These are phyloP conservation scores for Colletotrichum shisoi DNA, from an alignment of 2,329 filamentous ascomycete genomes.

Conservation along the genomic window DNA sequence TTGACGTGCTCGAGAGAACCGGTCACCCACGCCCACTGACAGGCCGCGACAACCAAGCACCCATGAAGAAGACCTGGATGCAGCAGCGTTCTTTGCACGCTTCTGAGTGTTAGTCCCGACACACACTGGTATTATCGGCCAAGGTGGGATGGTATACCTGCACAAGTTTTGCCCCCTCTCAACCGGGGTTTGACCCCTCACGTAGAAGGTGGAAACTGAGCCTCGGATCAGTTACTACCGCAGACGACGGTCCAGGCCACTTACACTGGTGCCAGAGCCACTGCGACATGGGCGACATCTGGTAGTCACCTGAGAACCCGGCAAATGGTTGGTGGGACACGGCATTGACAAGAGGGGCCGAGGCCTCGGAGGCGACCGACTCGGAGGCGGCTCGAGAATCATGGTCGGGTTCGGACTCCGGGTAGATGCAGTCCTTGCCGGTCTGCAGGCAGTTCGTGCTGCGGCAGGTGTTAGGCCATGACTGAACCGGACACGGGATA, in stretches of 20 bases:
- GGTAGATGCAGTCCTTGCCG: slow-evolving; percentile 54
- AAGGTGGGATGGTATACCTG: slow-evolving; percentile 43
- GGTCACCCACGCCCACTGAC: slow-evolving; percentile 57
- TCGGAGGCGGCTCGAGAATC: slow-evolving; percentile 22
- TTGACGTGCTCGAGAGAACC: slow-evolving; percentile 56
- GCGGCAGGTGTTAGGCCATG: slow-evolving; percentile 36
- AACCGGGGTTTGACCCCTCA: slow-evolving; percentile 53
- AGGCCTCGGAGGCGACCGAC: slow-evolving; percentile 15
- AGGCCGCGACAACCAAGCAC: slow-evolving; percentile 55
- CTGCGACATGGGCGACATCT: slow-evolving; percentile 48
- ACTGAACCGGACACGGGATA: not conserved
- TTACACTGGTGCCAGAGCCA: slow-evolving; percentile 51
- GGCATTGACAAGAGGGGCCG: slow-evolving; percentile 21
- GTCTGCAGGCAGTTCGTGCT: slow-evolving; percentile 57
- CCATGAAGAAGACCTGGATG: slow-evolving; percentile 57
- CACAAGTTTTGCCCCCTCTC: slow-evolving; percentile 49
- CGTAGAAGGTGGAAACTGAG: slow-evolving; percentile 53
- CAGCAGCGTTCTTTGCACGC: slow-evolving; percentile 54
- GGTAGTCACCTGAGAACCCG: slow-evolving; percentile 36
- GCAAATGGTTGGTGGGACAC: slow-evolving; percentile 37
- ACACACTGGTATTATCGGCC: not conserved
- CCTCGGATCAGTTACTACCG: slow-evolving; percentile 8
- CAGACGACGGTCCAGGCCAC: slow-evolving; percentile 18
- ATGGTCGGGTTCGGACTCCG: slow-evolving; percentile 36
- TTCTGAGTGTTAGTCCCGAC: slow-evolving; percentile 41